Conservation (phyloP, 495 filamentous ascomycete genomes). For the Penicillium steckii region DNA sequence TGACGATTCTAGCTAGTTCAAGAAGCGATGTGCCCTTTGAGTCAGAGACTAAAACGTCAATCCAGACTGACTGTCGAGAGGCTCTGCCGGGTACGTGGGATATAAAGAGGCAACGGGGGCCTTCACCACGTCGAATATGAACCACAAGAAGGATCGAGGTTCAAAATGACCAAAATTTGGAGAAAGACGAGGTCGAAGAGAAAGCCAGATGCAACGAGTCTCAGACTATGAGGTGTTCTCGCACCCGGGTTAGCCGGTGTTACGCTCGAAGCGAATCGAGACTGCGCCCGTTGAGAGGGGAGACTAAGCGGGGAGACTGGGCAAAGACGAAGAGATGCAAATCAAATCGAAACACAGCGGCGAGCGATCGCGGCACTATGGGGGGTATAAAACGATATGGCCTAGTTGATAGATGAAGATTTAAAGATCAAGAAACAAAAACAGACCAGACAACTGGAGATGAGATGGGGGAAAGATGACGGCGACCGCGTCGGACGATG, state of each 20-base stretch:
- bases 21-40: slow-evolving; percentile 21
- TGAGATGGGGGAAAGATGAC: slow-evolving; percentile 18
- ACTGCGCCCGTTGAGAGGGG: neutral
- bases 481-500: slow-evolving; percentile 30
- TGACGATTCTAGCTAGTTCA: slow-evolving; percentile 16
- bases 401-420: neutral
- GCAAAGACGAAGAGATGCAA: neutral
- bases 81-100: neutral
- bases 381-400: neutral
- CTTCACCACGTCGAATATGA: neutral
- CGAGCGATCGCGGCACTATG: neutral
- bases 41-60: slow-evolving; percentile 13
- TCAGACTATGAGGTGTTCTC: neutral
- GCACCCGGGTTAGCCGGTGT: neutral
- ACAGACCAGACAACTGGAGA: neutral
- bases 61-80: neutral
- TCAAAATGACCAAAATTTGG: neutral
- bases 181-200: neutral
- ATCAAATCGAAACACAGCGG: neutral
- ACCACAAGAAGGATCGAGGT: neutral
- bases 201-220: neutral
- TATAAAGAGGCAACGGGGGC: slow-evolving; percentile 2
- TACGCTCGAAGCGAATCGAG: neutral
- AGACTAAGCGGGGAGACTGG: neutral
- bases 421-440: neutral